Percentiles rank a stretch among this genome's conserved stretches.
These are phyloP conservation scores for Glebionis coronaria DNA, from an alignment of 129 eudicot species.

Conservation along the genomic window DNA sequence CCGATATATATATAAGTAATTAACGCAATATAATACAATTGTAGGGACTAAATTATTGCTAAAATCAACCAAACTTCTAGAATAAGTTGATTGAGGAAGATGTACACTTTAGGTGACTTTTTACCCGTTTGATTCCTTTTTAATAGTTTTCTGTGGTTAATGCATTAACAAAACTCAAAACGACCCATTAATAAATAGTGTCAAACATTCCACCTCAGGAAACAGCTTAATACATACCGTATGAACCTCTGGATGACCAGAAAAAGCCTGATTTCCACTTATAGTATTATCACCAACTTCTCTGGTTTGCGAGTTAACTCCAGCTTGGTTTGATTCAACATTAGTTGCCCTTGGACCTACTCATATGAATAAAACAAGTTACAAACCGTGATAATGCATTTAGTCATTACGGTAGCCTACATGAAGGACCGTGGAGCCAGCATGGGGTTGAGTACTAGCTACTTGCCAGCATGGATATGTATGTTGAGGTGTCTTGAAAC, in stretches of 20 bases:
- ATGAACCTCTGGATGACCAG: conserved; percentile 22
- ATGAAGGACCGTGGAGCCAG: conserved; percentile 10
- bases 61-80: neutral
- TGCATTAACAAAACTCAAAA: neutral
- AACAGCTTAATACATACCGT: conserved; percentile 37
- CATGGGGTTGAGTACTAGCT: neutral
- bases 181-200: neutral
- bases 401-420: conserved; percentile 8
- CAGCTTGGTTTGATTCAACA: conserved; percentile 57
- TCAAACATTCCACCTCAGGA: conserved; percentile 5
- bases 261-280: conserved; percentile 33
- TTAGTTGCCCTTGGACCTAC: conserved; percentile 55
- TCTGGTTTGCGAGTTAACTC: conserved; percentile 42
- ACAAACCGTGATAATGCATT: conserved; percentile 1
- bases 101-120: conserved; percentile 5
- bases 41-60: neutral
- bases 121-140: neutral
- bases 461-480: conserved; percentile 81
- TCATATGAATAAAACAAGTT: conserved; percentile 4
- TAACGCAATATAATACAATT: neutral
- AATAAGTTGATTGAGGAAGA: neutral
- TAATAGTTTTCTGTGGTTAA: neutral
- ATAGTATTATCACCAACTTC: conserved; percentile 32
- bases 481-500: conserved; percentile 79
- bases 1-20: conserved; percentile 11